Base-by-base conservation (phyloP, 371 early-diverging fungal species). In the Rhizomucor pusillus region DNA sequence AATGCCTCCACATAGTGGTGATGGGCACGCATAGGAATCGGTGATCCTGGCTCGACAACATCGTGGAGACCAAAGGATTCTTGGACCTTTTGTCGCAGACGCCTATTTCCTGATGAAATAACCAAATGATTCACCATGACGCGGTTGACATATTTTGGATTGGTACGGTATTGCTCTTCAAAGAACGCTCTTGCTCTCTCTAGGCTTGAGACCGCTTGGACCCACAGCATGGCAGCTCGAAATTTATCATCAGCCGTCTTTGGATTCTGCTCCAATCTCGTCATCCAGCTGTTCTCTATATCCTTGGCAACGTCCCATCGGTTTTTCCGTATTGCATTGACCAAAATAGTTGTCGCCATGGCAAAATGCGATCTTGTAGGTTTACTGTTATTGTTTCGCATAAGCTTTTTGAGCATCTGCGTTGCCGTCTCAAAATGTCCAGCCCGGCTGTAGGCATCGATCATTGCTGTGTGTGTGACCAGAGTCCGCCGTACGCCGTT, bases 71-170 rank as follows among this genome's bases (percentile, higher is more conserved):
- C 47, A 36, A 52, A 65, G 1, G 55, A 50, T 1, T 67, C 58
- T 9, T 65, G 23, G 3, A 69, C 72, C 3, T 54, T 43, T 16
- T 56, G 50, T 4, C 54, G 50, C 23, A 67, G 52, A 5, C 50
- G 39, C 20, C 46, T 39, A 1, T 56, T 39, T 11, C 77, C 73
- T 46, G 62, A 66, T 7, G 52, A 67, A 10, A 23, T 61, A 11
- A 77, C 56, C 12, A 77, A 36, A 54, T 71, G 69, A 43, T 77
- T 71, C 34, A 69, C 63, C 77, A 77, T 77, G 24, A 73, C 59
- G 5, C 55, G 39, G 52, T 71, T 65, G 14, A 71, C 65, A 37
- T 35, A 41, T 0, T 45, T 25, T 25, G 47, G 9, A 35, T 67
- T 52, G 12, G 54, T 34, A 19, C 45, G 14, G 33, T 63, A 61